Evolutionary conservation across 2,329 filamentous ascomycete species (phyloP), one percentile per base, ranked within the genome.

Genomic region (Fusarium fujikuroi): DNA sequence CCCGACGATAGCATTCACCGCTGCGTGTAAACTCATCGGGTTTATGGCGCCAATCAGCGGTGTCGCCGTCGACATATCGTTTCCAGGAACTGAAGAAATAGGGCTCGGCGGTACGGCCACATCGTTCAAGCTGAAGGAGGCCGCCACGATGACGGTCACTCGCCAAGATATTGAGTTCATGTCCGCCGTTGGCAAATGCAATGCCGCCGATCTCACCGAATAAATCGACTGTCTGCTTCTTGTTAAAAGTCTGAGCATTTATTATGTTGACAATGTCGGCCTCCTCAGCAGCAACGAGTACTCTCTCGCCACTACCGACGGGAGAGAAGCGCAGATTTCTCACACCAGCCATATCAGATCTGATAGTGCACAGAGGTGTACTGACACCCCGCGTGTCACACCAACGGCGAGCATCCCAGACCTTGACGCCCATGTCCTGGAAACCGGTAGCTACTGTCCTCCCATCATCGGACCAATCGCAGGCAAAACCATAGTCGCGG

Each of bases 351-450:
- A 94, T 90, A 76, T 92, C 88, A 30, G 89, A 89, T 46, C 87
- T 84, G 30, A 95, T 83, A 16, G 87, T 87, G 23, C 84, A 84
- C 14, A 92, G 75, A 1, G 89, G 85, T 5, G 74, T 81, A 57
- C 84, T 82, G 28, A 78, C 61, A 10, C 89, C 89, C 9, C 86
- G 82, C 14, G 86, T 86, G 61, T 86, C 83, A 49, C 83, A 86
- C 91, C 92, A 93, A 60, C 88, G 90, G 14, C 93, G 88, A 12
- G 92, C 91, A 79, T 95, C 93, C 90, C 92, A 95, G 54, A 95
- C 89, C 72, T 91, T 90, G 73, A 95, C 87, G 34, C 86, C 87
- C 79, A 88, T 91, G 80, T 95, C 93, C 80, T 95, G 93, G 69
- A 92, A 92, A 28, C 91, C 93, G 1, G 93, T 95, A 18, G 93